A percentile compares a stretch with the other conserved stretches of the same genome.
Conservation (phyloP, 192 early-diverging fungal species). For the Umbelopsis vinacea region DNA sequence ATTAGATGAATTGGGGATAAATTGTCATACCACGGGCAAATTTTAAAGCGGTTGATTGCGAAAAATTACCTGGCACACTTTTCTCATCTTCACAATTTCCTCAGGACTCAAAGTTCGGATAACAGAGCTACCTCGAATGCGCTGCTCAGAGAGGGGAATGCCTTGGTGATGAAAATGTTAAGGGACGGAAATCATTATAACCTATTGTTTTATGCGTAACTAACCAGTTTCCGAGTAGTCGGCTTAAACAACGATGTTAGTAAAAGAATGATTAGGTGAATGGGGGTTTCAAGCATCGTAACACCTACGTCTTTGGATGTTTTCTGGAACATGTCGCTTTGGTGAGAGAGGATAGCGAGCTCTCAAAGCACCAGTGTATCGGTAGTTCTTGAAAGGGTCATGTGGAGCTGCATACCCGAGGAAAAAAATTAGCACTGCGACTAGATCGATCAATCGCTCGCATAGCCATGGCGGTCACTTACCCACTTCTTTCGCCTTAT, state of each 20-base stretch:
- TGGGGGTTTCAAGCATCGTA: neutral
- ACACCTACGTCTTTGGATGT: slow-evolving; percentile 56
- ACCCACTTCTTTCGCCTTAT: slow-evolving; percentile 15
- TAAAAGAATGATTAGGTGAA: neutral
- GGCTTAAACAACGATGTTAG: slow-evolving; percentile 17
- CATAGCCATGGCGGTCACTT: neutral
- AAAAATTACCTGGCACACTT: slow-evolving; percentile 69
- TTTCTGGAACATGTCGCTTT: slow-evolving; percentile 62
- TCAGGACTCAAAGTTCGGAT: slow-evolving; percentile 71
- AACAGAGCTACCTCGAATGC: slow-evolving; percentile 61
- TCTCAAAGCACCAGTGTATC: slow-evolving; percentile 69
- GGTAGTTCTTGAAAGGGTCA: slow-evolving; percentile 61
- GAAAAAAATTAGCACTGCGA: neutral
- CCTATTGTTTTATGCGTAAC: neutral
- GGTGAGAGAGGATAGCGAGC: slow-evolving; percentile 81
- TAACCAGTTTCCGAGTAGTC: slow-evolving; percentile 36
- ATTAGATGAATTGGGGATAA: neutral
- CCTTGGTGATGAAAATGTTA: slow-evolving; percentile 48
- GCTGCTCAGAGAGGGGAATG: slow-evolving; percentile 75
- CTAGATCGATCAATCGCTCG: neutral
- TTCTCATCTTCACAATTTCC: slow-evolving; percentile 83
- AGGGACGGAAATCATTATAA: neutral
- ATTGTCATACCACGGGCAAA: neutral
- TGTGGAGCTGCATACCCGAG: slow-evolving; percentile 37
- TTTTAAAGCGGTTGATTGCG: neutral